phyloP scores from a whole-genome alignment of 2,329 filamentous ascomycete genomes.

The Cryphonectria parasitica region DNA sequence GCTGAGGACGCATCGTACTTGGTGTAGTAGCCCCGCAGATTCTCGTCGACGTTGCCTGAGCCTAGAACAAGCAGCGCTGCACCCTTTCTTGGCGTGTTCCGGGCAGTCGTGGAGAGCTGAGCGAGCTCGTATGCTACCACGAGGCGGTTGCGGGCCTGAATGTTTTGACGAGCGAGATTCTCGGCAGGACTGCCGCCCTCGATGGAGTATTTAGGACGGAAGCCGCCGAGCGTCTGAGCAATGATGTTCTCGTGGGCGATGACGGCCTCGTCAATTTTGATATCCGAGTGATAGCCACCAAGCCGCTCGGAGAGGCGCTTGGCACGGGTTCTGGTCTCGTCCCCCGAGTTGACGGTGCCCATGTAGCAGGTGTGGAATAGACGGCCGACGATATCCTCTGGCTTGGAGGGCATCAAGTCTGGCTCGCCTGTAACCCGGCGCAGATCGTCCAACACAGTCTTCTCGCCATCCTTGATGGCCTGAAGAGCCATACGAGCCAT shows the following conservation, averaged over 20 bases:
- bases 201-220: slow-evolving; percentile 50
- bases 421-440: slow-evolving; percentile 29
- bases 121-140: slow-evolving; percentile 67
- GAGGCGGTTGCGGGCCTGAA: slow-evolving; percentile 68
- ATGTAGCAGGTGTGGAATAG: slow-evolving; percentile 56
- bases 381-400: slow-evolving; percentile 30
- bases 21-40: slow-evolving; percentile 58
- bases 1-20: slow-evolving; percentile 65
- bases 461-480: slow-evolving; percentile 28
- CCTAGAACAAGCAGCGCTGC: slow-evolving; percentile 66
- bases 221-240: slow-evolving; percentile 34
- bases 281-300: slow-evolving; percentile 70
- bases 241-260: slow-evolving; percentile 51
- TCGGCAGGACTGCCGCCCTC: slow-evolving; percentile 61
- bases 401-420: slow-evolving; percentile 24
- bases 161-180: slow-evolving; percentile 69
- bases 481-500: slow-evolving; percentile 31
- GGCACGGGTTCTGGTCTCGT: slow-evolving; percentile 64
- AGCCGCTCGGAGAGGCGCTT: slow-evolving; percentile 62
- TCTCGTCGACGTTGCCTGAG: slow-evolving; percentile 65
- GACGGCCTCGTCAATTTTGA: slow-evolving; percentile 72
- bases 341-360: slow-evolving; percentile 62
- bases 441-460: slow-evolving; percentile 29
- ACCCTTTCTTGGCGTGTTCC: slow-evolving; percentile 53
- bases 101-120: slow-evolving; percentile 62